Conservation (phyloP, 2,329 filamentous ascomycete species). For the Beauveria varroae region DNA sequence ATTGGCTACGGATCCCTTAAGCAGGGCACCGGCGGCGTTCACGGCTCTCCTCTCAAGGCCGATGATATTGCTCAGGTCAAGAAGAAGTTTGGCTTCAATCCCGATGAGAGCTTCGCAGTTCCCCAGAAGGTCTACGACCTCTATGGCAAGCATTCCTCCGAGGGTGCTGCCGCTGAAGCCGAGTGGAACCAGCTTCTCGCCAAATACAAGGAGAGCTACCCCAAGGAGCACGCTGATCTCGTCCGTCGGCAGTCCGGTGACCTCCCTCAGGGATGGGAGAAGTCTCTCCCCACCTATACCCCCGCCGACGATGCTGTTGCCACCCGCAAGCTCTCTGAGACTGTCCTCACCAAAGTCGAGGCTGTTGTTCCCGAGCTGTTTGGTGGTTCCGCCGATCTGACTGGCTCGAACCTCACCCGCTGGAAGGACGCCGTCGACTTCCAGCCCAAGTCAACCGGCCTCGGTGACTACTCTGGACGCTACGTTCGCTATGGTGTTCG, state of each 20-base stretch:
- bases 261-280: slow-evolving; percentile 95
- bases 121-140: slow-evolving; percentile 90
- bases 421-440: slow-evolving; percentile 98
- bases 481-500: slow-evolving; percentile 91
- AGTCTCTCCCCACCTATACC: slow-evolving; percentile 84
- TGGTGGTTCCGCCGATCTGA: slow-evolving; percentile 95
- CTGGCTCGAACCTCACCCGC: slow-evolving; percentile 95
- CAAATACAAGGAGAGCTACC: slow-evolving; percentile 75
- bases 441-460: slow-evolving; percentile 78
- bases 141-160: slow-evolving; percentile 76
- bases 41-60: slow-evolving; percentile 91
- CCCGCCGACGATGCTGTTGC: slow-evolving; percentile 76
- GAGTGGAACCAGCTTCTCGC: slow-evolving; percentile 93
- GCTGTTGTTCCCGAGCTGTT: slow-evolving; percentile 78
- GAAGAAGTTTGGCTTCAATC: slow-evolving; percentile 92
- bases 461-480: slow-evolving; percentile 85
- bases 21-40: slow-evolving; percentile 89
- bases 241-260: slow-evolving; percentile 70
- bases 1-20: slow-evolving; percentile 94
- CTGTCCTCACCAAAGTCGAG: slow-evolving; percentile 83
- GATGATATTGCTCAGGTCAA: slow-evolving; percentile 94
- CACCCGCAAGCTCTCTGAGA: slow-evolving; percentile 94
- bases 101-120: slow-evolving; percentile 85
- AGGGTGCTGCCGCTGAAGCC: slow-evolving; percentile 82
- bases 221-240: slow-evolving; percentile 73